Percentiles rank a stretch among this genome's conserved stretches.
These are phyloP conservation scores for Sanchytrium tribonematis DNA, from an alignment of 371 early-diverging fungal genomes.

Conservation along the genomic window DNA sequence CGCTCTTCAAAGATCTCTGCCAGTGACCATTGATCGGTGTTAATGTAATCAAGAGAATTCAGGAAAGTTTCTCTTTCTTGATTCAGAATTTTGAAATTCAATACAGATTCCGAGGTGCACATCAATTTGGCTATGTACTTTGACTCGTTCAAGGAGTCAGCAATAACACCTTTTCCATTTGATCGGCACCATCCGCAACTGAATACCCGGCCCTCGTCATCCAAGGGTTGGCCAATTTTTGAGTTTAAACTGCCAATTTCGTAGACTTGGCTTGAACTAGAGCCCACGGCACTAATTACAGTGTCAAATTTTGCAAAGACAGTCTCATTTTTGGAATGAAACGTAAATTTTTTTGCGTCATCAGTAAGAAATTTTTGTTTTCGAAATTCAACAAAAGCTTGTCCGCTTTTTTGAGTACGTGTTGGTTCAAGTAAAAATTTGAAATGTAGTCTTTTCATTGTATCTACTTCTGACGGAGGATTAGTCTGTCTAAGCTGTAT, in stretches of 20 bases:
- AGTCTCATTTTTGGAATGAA: no score
- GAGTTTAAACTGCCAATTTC: neutral
- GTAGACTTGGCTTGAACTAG: neutral
- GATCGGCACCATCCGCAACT: neutral
- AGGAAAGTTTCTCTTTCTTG: neutral
- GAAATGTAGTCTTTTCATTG: neutral
- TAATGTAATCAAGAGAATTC: neutral
- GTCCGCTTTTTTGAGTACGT: neutral
- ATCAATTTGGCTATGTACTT: no score
- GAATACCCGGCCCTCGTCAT: neutral
- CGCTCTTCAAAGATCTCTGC: neutral
- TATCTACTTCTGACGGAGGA: neutral
- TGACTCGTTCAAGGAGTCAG: neutral
- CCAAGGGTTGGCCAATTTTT: neutral
- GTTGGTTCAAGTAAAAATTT: neutral
- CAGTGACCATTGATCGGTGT: neutral
- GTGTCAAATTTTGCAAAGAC: constrained; percentile 1
- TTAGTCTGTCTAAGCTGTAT: neutral
- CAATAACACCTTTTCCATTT: neutral
- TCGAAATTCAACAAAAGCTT: neutral
- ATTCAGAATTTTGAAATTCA: neutral
- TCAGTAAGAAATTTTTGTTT: neutral
- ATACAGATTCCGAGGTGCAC: no score
- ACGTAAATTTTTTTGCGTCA: neutral
- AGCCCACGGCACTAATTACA: neutral